phyloP scores from a whole-genome alignment of 1,284 basidiomycete genomes.

The Porodaedalea pini region DNA sequence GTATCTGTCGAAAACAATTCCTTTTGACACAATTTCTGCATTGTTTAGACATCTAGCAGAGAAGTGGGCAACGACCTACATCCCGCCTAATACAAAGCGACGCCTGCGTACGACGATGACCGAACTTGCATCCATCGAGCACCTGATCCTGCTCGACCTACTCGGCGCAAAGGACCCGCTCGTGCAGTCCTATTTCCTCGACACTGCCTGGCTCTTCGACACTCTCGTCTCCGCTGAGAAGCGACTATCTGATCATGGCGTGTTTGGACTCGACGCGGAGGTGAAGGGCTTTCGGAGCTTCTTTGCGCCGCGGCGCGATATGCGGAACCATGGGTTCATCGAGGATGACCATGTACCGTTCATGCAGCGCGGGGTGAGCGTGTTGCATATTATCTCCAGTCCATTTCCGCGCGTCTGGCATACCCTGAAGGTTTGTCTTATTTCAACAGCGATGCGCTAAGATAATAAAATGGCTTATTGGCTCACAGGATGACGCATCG shows the following conservation, averaged over 20 bases:
- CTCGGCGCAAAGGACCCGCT: conserved; percentile 71
- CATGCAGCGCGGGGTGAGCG: conserved; percentile 75
- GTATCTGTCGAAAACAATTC: conserved; percentile 1
- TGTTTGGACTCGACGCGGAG: conserved; percentile 44
- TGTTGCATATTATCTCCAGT: conserved; percentile 87
- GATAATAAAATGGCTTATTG: background rate
- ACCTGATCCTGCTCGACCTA: conserved; percentile 87
- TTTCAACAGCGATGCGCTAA: background rate
- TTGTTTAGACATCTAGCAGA: conserved; percentile 73
- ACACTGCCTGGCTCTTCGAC: conserved; percentile 91
- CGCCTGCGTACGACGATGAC: conserved; percentile 54
- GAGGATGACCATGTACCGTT: conserved; percentile 97
- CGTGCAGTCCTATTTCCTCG: conserved; percentile 78
- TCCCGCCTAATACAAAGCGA: conserved; percentile 57
- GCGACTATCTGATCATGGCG: conserved; percentile 59
- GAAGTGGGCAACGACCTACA: conserved; percentile 73
- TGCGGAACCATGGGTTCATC: conserved; percentile 58
- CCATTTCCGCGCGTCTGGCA: conserved; percentile 96
- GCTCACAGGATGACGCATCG: conserved; percentile 76
- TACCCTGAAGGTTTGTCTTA: conserved; percentile 51
- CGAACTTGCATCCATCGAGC: conserved; percentile 78
- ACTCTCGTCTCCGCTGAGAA: conserved; percentile 65
- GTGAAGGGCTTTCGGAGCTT: conserved; percentile 53
- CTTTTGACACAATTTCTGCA: conserved; percentile 6
- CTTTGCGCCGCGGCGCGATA: conserved; percentile 50